phyloP scores from a whole-genome alignment of 139 green algal species.

The Asterochloris erici region DNA sequence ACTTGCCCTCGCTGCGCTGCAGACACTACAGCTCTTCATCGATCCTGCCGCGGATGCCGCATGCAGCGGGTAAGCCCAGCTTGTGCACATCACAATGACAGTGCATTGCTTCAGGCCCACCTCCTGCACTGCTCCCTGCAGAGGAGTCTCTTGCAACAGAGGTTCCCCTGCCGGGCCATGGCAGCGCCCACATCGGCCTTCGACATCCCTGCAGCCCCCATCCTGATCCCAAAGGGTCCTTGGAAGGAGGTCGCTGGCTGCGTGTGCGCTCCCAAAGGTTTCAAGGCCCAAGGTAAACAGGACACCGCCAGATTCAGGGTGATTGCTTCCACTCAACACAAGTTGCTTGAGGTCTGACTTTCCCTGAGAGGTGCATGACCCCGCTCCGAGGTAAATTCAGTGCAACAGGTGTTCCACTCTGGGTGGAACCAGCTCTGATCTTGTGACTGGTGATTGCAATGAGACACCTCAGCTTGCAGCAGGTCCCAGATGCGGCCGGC shows the following conservation, averaged over 20 bases:
- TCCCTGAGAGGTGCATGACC: neutral
- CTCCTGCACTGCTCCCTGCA: no score
- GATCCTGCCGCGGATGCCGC: no score
- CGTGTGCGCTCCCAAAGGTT: slow-evolving; percentile 83
- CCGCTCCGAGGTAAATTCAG: neutral
- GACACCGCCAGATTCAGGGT: neutral
- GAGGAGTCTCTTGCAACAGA: no score
- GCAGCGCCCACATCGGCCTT: slow-evolving; percentile 33
- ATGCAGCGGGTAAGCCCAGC: no score
- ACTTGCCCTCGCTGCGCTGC: no score
- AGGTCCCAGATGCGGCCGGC: no score
- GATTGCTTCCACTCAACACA: neutral
- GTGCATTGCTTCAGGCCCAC: no score
- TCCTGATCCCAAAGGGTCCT: slow-evolving; percentile 84
- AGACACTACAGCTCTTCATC: no score
- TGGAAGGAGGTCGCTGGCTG: slow-evolving; percentile 85
- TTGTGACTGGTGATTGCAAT: no score
- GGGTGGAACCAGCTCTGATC: no score
- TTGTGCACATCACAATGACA: no score
- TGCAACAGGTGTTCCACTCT: neutral
- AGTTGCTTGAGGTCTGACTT: neutral
- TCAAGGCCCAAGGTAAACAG: slow-evolving; percentile 68
- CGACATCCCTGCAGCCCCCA: slow-evolving; percentile 75
- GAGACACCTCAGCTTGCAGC: no score
- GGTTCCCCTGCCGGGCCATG: neutral